Evolutionary conservation across 805 yeast genomes (phyloP).

Genomic region (Soucietia sequanensis): DNA sequence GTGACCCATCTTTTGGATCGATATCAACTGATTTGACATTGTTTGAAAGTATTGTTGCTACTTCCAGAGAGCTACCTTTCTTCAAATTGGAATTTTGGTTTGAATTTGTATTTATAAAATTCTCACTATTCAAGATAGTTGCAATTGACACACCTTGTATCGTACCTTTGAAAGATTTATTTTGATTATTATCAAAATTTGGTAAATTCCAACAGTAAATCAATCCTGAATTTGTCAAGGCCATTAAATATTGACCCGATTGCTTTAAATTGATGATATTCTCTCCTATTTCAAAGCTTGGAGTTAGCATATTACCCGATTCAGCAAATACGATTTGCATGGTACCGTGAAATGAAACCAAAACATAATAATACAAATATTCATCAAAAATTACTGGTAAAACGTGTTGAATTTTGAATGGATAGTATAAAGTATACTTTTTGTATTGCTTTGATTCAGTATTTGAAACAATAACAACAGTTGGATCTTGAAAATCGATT

Average conservation of each 20-base stretch:
- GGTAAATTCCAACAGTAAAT: slow-evolving; percentile 52
- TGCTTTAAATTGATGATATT: slow-evolving; percentile 41
- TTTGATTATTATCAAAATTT: slow-evolving; percentile 7
- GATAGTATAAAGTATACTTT: slow-evolving; percentile 39
- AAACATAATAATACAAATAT: slow-evolving; percentile 43
- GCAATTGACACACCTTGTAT: slow-evolving; percentile 51
- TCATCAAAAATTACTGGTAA: slow-evolving; percentile 33
- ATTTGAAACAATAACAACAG: slow-evolving; percentile 45
- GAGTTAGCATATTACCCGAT: slow-evolving; percentile 45
- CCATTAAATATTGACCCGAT: slow-evolving; percentile 31
- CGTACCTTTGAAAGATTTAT: slow-evolving; percentile 20
- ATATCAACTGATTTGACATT: slow-evolving; percentile 29
- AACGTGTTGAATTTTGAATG: slow-evolving; percentile 51
- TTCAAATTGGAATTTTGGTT: not conserved
- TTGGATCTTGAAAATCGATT: slow-evolving; percentile 47
- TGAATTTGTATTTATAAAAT: slow-evolving; percentile 9
- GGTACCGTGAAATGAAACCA: slow-evolving; percentile 60
- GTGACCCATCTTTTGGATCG: slow-evolving; percentile 35
- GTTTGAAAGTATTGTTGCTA: slow-evolving; percentile 10
- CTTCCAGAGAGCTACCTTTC: slow-evolving; percentile 6
- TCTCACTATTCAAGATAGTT: slow-evolving; percentile 43
- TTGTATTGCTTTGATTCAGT: slow-evolving; percentile 28
- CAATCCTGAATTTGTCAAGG: slow-evolving; percentile 51
- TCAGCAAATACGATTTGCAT: slow-evolving; percentile 44
- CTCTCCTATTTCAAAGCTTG: slow-evolving; percentile 53